A percentile compares a stretch with the other conserved stretches of the same genome.
Evolutionary conservation across 129 eudicot genomes (phyloP).

Genomic region (Erigeron canadensis): DNA sequence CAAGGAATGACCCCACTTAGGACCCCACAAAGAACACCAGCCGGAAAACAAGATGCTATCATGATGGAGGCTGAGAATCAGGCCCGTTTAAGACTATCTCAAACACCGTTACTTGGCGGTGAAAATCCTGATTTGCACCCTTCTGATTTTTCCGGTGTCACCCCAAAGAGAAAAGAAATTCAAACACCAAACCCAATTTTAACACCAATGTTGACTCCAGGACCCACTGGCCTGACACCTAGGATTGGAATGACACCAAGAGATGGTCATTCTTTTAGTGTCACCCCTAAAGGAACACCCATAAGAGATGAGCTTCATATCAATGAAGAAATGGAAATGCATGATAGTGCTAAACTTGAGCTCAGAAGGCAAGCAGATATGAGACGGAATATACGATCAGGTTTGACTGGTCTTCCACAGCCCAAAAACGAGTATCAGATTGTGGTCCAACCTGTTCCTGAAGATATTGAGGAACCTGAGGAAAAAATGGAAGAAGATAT

Average conservation of each 20-base stretch:
- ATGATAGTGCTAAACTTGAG: slow-evolving; percentile 66
- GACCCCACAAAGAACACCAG: slow-evolving; percentile 97
- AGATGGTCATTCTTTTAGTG: slow-evolving; percentile 69
- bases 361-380: slow-evolving; percentile 58
- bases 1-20: slow-evolving; percentile 86
- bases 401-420: slow-evolving; percentile 81
- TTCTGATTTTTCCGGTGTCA: slow-evolving; percentile 96
- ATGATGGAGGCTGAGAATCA: slow-evolving; percentile 99
- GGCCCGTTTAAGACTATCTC: slow-evolving; percentile 79
- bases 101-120: slow-evolving; percentile 95
- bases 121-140: slow-evolving; percentile 94
- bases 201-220: slow-evolving; percentile 30
- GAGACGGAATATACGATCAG: slow-evolving; percentile 68
- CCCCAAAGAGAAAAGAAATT: slow-evolving; percentile 83
- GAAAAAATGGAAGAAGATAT: slow-evolving; percentile 96
- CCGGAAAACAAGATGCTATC: slow-evolving; percentile 87
- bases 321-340: slow-evolving; percentile 88
- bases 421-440: slow-evolving; percentile 95
- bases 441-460: slow-evolving; percentile 60
- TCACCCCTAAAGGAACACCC: slow-evolving; percentile 95
- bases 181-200: slow-evolving; percentile 88
- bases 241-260: slow-evolving; percentile 87
- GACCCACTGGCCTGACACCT: slow-evolving; percentile 69
- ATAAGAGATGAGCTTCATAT: slow-evolving; percentile 87
- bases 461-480: slow-evolving; percentile 82